Evolutionary conservation across 805 yeast genomes (phyloP), one percentile per base, ranked within the genome.

Genomic region (Schwanniomyces occidentalis): DNA sequence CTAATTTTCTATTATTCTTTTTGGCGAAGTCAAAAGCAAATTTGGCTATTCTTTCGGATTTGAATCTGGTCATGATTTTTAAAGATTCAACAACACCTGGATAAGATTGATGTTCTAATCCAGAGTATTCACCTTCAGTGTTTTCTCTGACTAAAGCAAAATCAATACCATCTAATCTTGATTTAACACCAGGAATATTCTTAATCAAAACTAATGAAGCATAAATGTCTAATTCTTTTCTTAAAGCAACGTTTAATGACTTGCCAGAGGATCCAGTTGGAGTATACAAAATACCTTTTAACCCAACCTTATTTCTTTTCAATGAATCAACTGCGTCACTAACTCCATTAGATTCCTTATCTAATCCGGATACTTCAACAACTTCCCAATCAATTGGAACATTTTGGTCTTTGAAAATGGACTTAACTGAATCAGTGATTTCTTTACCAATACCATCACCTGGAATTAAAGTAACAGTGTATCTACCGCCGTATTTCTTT

Each of bases 371-470:
- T 20, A 68, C 73, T 27, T 69, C 71, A 32, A 69, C 63, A 24
- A 63, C 60, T 65, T 93, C 98, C 85, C 93, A 93, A 52, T 89
- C 96, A 49, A 91, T 82, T 50, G 99, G 99, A 27, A 93, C 84
- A 48, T 78, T 80, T 67, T 85, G 89, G 44, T 87, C 78, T 59
- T 81, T 76, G 75, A 91, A 91, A 61, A 91, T 85, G 49, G 87
- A 78, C 64, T 85, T 82, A 42, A 91, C 99, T 16, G 97, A 85
- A 63, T 85, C 91, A 40, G 98, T 84, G 61, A 90, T 86, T 72
- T 90, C 96, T 58, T 82, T 83, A 65, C 99, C 99, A 49, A 90
- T 85, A 78, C 98, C 98, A 61, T 91, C 99, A 69, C 99, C 96
- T 40, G 98, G 98, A 52, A 91, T 83, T 62, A 91, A 75, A 32